Percentiles rank a stretch among this genome's conserved stretches.
phyloP scores from a whole-genome alignment of 768 basidiomycete species.

The Mycena chlorophos region DNA sequence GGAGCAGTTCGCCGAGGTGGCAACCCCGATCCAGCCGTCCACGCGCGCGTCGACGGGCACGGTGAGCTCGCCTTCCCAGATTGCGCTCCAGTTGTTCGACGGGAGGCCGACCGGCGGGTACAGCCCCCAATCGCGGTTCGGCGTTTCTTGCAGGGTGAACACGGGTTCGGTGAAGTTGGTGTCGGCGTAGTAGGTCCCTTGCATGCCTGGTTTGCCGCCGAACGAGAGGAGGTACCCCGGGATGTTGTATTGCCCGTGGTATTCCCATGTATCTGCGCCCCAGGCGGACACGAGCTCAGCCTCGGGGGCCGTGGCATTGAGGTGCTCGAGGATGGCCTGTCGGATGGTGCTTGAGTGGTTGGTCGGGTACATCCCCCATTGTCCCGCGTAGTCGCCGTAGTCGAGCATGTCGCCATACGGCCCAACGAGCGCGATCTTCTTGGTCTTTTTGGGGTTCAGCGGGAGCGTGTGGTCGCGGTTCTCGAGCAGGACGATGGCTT shows the following conservation, averaged over 20 bases:
- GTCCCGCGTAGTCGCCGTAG: conserved; percentile 30
- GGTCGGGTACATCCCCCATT: conserved; percentile 26
- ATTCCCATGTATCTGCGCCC: conserved; percentile 27
- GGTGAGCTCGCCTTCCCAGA: conserved; percentile 28
- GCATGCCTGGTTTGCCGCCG: conserved; percentile 14
- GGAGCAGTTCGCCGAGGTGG: conserved; percentile 25
- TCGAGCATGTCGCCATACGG: conserved; percentile 27
- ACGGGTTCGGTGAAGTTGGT: conserved; percentile 25
- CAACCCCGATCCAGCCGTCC: conserved; percentile 27
- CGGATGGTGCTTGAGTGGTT: conserved; percentile 22
- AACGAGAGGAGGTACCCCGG: conserved; percentile 26
- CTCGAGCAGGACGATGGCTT: conserved; percentile 27
- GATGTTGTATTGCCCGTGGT: conserved; percentile 27
- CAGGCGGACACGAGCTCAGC: conserved; percentile 24
- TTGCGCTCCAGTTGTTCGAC: conserved; percentile 29
- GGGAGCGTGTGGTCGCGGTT: conserved; percentile 27
- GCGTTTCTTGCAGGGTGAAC: conserved; percentile 22
- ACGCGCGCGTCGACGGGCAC: conserved; percentile 26
- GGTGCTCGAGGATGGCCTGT: conserved; percentile 21
- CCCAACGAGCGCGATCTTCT: conserved; percentile 25
- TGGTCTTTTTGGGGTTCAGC: conserved; percentile 15
- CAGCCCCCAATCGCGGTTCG: conserved; percentile 29
- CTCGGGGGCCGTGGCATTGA: neutral
- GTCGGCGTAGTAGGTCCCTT: conserved; percentile 26
- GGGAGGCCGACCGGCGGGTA: conserved; percentile 28